Evolutionary conservation across 805 yeast genomes (phyloP).

Genomic region (Candida maesae): DNA sequence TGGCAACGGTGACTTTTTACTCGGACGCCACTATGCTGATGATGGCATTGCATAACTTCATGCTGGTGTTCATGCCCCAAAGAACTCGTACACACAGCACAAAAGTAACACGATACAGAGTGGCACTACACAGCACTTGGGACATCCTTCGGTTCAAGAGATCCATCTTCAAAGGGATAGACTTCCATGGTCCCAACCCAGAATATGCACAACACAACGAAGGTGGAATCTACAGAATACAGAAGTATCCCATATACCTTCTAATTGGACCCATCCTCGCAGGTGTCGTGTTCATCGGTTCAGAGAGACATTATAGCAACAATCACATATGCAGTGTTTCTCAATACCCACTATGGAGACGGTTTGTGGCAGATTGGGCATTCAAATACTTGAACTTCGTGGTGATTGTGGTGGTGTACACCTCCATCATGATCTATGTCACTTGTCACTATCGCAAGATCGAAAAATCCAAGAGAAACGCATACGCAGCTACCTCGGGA

Average conservation of each 20-base stretch:
- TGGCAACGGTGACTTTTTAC: constrained; percentile 9
- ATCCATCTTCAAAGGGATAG: constrained; percentile 3
- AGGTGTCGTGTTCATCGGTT: constrained; percentile 16
- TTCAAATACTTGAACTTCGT: constrained; percentile 18
- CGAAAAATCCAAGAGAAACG: constrained; percentile 10
- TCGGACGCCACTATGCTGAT: constrained; percentile 20
- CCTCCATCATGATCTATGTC: constrained; percentile 17
- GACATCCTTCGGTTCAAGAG: constrained; percentile 5
- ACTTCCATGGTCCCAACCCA: constrained; percentile 8
- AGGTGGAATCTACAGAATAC: constrained; percentile 22
- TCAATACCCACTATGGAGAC: constrained; percentile 18
- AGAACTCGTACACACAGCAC: no score
- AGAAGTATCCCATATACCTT: not conserved
- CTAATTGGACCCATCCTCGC: constrained; percentile 3
- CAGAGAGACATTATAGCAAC: constrained; percentile 7
- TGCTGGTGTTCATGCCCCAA: constrained; percentile 19
- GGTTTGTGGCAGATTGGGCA: constrained; percentile 17
- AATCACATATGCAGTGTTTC: constrained; percentile 20
- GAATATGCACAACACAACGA: constrained; percentile 9
- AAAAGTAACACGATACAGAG: constrained; percentile 8
- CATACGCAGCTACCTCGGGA: constrained; percentile 6
- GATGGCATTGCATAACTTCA: constrained; percentile 22
- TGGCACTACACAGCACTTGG: constrained; percentile 5
- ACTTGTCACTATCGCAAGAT: constrained; percentile 10
- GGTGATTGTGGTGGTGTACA: constrained; percentile 16